Evolutionary conservation across 2,329 filamentous ascomycete species (phyloP), one percentile per base, ranked within the genome.

Genomic region (Nakataea oryzae): DNA sequence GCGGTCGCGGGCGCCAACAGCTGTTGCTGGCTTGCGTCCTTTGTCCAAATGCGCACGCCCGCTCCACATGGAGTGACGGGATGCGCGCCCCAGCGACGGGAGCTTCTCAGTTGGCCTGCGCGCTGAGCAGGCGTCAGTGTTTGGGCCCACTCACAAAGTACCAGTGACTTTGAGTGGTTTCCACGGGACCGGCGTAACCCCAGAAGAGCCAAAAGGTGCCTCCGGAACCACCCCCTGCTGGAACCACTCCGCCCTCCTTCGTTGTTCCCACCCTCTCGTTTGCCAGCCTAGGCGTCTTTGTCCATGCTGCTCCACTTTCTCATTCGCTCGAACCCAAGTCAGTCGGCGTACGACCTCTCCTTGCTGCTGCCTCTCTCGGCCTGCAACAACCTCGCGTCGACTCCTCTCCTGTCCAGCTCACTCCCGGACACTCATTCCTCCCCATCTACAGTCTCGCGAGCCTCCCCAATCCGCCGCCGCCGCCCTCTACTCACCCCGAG

Each of bases 161-260:
- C 26, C 56, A 29, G 56, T 58, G 56, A 58, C 56, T 58, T 58
- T n/a, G n/a, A n/a, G 41, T 50, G 21, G 41, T 50, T 50, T 50
- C 41, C 41, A 50, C 41, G 41, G 41, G 41, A 50, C 41, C 41
- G 24, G 26, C 21, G 26, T 29, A 27, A 56, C 54, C 54, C 28
- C 54, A 56, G 54, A 24, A 7, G 54, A 21, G 17, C 54, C 54
- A 56, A n/a, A 58, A 58, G 26, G 56, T 58, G 24, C 56, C 29
- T 29, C 26, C 56, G 26, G 29, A n/a, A 58, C 27, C 56, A 58
- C 56, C 1, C 21, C 56, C 56, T 50, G 41, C 56, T 58, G 56
- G 26, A 58, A 32, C 29, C 56, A 58, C 56, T 58, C 56, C 56
- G 56, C 56, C 56, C 56, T 58, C 56, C 56, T 58, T 58, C 56